These are phyloP conservation scores for Pseudogymnoascus sp. DNA, from an alignment of 2,329 filamentous ascomycete genomes.

Conservation along the genomic window DNA sequence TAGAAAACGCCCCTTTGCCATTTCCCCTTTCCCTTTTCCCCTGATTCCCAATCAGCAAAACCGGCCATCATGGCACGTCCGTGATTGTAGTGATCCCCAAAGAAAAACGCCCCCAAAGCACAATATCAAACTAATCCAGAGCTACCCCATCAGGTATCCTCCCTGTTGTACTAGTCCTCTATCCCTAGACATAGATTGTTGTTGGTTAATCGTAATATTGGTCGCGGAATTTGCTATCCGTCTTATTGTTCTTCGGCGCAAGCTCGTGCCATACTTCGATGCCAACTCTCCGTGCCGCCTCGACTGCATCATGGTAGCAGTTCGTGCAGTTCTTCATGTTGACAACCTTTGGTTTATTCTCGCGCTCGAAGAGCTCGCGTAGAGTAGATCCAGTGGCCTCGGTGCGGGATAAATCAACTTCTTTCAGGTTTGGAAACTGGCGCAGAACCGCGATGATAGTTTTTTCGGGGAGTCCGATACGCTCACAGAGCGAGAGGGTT, in stretches of 20 bases:
- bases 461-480: background rate
- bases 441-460: background rate
- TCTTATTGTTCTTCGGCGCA: background rate
- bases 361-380: background rate
- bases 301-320: background rate
- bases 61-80: background rate
- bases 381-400: background rate
- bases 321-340: background rate
- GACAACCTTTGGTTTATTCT: background rate
- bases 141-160: background rate
- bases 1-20: background rate
- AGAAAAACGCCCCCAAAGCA: background rate
- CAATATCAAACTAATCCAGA: background rate
- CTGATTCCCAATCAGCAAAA: background rate
- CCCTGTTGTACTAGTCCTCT: background rate
- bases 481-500: background rate
- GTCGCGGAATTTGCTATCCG: background rate
- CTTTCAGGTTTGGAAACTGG: background rate
- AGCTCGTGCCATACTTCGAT: background rate
- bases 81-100: background rate
- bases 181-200: background rate
- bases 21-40: background rate
- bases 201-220: background rate
- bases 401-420: background rate
- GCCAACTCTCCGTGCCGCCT: background rate